phyloP scores from a whole-genome alignment of 2,329 filamentous ascomycete genomes.

The Mollisia scopiformis region DNA sequence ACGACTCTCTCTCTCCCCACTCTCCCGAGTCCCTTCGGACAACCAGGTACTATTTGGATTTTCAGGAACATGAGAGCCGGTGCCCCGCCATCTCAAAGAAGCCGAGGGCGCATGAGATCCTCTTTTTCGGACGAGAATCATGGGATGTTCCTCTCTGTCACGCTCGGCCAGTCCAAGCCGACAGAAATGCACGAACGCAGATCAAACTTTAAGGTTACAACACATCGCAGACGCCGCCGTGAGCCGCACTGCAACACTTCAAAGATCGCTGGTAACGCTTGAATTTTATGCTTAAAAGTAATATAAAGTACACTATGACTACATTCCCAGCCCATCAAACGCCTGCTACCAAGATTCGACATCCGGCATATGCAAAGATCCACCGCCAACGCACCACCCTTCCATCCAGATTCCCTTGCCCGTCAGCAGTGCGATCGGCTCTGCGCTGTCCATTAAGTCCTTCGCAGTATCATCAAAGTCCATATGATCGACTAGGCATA shows the following conservation, averaged over 20 bases:
- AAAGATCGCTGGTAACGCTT: constrained; percentile 7
- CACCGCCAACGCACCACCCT: neutral
- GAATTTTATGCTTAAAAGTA: constrained; percentile 25
- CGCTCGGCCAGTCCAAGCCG: no score
- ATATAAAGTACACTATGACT: constrained; percentile 6
- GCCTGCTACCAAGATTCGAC: constrained; percentile 27
- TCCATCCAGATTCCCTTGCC: neutral
- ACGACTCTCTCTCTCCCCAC: no score
- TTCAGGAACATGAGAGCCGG: no score
- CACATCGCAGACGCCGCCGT: neutral
- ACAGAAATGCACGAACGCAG: neutral
- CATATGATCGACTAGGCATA: constrained; percentile 67
- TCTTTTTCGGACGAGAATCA: no score
- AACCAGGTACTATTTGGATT: no score
- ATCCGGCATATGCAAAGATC: constrained; percentile 1
- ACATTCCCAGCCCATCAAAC: constrained; percentile 27
- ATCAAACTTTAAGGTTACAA: constrained; percentile 10
- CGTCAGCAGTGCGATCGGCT: no score
- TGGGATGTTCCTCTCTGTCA: no score
- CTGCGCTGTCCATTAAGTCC: neutral
- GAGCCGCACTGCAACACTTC: neutral
- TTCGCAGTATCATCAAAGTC: neutral
- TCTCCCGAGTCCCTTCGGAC: no score
- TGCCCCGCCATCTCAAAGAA: no score
- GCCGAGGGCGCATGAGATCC: no score